Conservation (phyloP, 352 stramenopile genomes). For the Phytophthora colocasiae region DNA sequence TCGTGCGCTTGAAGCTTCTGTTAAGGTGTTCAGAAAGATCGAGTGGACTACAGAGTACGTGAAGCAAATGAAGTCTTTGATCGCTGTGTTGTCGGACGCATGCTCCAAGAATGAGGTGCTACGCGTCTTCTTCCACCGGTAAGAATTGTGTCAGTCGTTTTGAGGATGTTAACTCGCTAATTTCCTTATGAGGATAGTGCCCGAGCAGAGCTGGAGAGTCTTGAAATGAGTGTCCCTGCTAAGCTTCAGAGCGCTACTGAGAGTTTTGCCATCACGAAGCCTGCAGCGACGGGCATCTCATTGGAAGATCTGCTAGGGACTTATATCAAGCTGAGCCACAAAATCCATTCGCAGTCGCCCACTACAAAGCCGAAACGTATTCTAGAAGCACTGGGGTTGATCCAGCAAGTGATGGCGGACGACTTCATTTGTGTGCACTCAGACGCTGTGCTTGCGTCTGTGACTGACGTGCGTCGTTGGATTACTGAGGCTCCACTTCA, state of each 20-base stretch:
- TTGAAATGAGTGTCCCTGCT: constrained; percentile 22
- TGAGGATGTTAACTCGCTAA: background rate
- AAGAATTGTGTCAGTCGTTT: background rate
- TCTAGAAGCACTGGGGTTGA: constrained; percentile 13
- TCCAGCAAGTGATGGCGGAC: constrained; percentile 27
- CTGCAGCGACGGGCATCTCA: background rate
- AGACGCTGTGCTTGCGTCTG: constrained; percentile 3
- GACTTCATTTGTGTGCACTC: constrained; percentile 7
- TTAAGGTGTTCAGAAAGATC: constrained; percentile 14
- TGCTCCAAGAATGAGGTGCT: constrained; percentile 38
- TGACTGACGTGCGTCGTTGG: constrained; percentile 13
- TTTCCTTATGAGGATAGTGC: constrained; percentile 21
- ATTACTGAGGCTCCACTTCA: constrained; percentile 9
- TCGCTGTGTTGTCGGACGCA: constrained; percentile 24
- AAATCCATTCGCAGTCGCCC: background rate
- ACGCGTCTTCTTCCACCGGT: constrained; percentile 31
- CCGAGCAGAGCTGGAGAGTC: constrained; percentile 32
- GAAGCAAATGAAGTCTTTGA: constrained; percentile 23
- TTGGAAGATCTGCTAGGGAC: constrained; percentile 5
- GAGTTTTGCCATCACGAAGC: background rate
- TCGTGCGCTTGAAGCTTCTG: constrained; percentile 24
- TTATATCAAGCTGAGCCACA: constrained; percentile 10
- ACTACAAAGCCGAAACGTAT: constrained; percentile 12
- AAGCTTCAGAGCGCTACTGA: background rate
- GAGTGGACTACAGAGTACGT: constrained; percentile 10